Evolutionary conservation across 192 early-diverging fungal genomes (phyloP).

Genomic region (Entomortierella parvispora): DNA sequence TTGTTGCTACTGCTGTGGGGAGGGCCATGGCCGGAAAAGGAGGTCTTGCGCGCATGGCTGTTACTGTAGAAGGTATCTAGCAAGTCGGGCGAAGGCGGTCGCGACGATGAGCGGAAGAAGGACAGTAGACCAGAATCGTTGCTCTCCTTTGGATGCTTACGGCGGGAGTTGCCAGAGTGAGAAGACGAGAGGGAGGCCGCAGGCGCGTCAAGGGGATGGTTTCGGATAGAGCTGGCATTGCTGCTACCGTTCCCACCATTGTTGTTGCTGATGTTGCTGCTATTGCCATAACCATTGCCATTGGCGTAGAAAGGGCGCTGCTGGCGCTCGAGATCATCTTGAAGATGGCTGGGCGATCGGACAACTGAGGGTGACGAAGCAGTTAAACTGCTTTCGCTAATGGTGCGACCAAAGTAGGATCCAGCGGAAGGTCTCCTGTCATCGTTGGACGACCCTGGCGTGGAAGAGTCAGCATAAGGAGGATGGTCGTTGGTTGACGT

Average conservation of each 20-base stretch:
- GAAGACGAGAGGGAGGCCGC: neutral
- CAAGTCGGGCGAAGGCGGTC: slow-evolving; percentile 39
- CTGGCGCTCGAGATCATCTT: neutral
- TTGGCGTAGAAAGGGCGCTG: neutral
- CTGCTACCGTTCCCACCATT: neutral
- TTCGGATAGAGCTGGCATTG: slow-evolving; percentile 6
- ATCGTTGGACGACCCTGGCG: neutral
- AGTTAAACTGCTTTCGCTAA: neutral
- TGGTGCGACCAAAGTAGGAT: slow-evolving; percentile 25
- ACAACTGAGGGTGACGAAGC: neutral
- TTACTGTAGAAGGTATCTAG: slow-evolving; percentile 14
- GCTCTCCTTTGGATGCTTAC: slow-evolving; percentile 17
- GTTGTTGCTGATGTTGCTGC: slow-evolving; percentile 5
- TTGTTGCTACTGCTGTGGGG: slow-evolving; percentile 7
- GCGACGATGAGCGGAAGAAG: slow-evolving; percentile 38
- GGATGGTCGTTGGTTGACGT: neutral
- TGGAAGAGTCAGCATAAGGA: neutral
- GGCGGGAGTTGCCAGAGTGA: neutral
- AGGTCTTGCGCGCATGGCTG: slow-evolving; percentile 34
- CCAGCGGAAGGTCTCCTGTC: slow-evolving; percentile 30
- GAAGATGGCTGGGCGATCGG: neutral
- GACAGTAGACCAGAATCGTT: slow-evolving; percentile 29
- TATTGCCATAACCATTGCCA: neutral
- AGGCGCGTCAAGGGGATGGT: slow-evolving; percentile 8
- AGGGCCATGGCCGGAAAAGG: slow-evolving; percentile 17